Evolutionary conservation across 345 rosid species (phyloP), one percentile per base, ranked within the genome.

Genomic region (Bretschneidera sinensis): DNA sequence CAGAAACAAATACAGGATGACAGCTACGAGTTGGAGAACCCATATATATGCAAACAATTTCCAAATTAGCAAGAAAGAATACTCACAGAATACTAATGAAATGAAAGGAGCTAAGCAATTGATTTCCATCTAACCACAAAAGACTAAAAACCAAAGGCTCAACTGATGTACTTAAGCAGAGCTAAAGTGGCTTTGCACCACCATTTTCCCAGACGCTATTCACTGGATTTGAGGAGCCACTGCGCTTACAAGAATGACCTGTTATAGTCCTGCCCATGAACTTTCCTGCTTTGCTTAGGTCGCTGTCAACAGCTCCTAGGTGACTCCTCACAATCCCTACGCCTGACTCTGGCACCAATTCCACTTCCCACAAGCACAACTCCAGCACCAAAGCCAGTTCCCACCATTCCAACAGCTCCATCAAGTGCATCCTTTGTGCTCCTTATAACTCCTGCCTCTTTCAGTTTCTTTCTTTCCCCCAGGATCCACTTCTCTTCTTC

Each of bases 371-470:
- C 96, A 0, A 88, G 34, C 21, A 91, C 95, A 18, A 74, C 98
- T 34, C 98, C 96, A 4, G 83, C 77, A 17, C 82, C 96, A 19
- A 85, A 58, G 7, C 97, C 97, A 0, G 75, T 75, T 6, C 96
- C 98, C 1, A 89, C 97, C 9, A 86, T 24, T 0, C 96, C 95
- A 24, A 79, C 92, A 17, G n/a, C n/a, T n/a, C n/a, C n/a, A n/a
- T n/a, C n/a, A n/a, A n/a, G n/a, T n/a, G 92, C 89, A 57, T 86
- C 96, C 92, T 84, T 78, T 1, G 94, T 91, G 74, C 99, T 95
- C 54, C 92, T 95, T 19, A 95, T 83, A 54, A 85, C 85, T 54
- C 99, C 99, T 19, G 88, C 88, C 64, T 78, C 99, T 66, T 91
- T 95, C 74, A 88, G 69, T 65, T 80, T 88, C 86, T 84, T 91